Evolutionary conservation across 768 basidiomycete genomes (phyloP), one percentile per base, ranked within the genome.

Genomic region (Tubosaeta brunneosetosa): DNA sequence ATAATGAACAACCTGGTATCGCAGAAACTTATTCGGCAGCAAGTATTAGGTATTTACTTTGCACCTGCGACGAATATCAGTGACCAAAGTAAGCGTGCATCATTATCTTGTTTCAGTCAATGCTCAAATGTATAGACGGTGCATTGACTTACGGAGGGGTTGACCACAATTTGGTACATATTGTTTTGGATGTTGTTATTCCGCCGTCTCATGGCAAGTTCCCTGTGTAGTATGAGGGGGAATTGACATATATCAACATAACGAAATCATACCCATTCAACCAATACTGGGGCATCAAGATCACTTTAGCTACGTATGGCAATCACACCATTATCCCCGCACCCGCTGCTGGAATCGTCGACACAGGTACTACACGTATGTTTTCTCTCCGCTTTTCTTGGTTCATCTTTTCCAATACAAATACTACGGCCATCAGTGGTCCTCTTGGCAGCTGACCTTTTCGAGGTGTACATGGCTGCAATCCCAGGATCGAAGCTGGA

Each of bases 281-380:
- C 27, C 0, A 0, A 11, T 66, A 36, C 55, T 67, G 65, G 66
- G 66, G 66, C 7, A 60, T 66, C 47, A 52, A 66, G 26, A 42
- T 62, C 14, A 56, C 53, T n/a, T 38, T 34, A 26, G 6, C 25
- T 11, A 52, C 55, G 9, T 57, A 55, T 29, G 60, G 58, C 31
- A 12, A n/a, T 6, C 41, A 38, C 27, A 49, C 44, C 13, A 16
- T 57, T 25, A 60, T 62, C 14, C 44, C 51, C 3, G 34, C 32
- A 2, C 64, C 58, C 6, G 52, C 50, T 10, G 58, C 65, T 33
- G 65, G 65, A 4, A 62, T 66, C 19, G 65, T 66, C 42, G 65
- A 66, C 44, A 60, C 57, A 11, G 64, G 64, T 25, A 66, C 63
- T 25, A 59, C 60, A 25, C 60, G 60, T 61, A 55, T 19, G 60